Evolutionary conservation across 1,284 basidiomycete genomes (phyloP).

Genomic region (Mycosarcoma maydis): DNA sequence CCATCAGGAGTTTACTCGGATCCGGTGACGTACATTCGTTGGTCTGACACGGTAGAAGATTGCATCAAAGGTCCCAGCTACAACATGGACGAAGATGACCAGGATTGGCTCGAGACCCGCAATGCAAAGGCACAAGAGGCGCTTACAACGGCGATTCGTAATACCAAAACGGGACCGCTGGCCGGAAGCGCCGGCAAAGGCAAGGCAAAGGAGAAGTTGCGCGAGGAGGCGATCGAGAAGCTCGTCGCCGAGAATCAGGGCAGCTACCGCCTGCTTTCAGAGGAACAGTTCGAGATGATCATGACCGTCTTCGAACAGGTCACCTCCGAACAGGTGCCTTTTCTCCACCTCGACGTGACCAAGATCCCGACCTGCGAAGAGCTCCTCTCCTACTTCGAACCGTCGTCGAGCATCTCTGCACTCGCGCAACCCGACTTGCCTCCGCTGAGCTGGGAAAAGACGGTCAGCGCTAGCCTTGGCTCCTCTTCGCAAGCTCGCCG

Average conservation of each 20-base stretch:
- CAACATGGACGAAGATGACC: constrained; percentile 95
- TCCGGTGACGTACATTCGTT: constrained; percentile 78
- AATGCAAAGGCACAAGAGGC: constrained; percentile 88
- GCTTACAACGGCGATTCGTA: constrained; percentile 79
- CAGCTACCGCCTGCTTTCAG: constrained; percentile 71
- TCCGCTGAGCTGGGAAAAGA: constrained; percentile 45
- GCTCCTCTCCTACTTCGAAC: constrained; percentile 57
- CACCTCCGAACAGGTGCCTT: constrained; percentile 87
- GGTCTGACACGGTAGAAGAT: constrained; percentile 89
- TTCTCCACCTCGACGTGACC: constrained; percentile 76
- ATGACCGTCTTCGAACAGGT: constrained; percentile 94
- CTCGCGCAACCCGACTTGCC: constrained; percentile 61
- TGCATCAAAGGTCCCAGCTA: constrained; percentile 77
- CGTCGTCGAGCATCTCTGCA: constrained; percentile 41
- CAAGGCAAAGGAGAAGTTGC: constrained; percentile 68
- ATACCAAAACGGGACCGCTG: constrained; percentile 71
- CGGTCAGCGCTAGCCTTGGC: constrained; percentile 13
- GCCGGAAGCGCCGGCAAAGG: constrained; percentile 42
- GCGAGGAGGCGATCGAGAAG: constrained; percentile 70
- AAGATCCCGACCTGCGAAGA: constrained; percentile 58
- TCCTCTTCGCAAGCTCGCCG: constrained; percentile 21
- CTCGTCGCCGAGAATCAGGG: constrained; percentile 69
- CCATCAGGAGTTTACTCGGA: constrained; percentile 62
- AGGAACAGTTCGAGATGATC: constrained; percentile 92
- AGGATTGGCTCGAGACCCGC: constrained; percentile 90